These are phyloP conservation scores for Juncus effusus DNA, from an alignment of 176 grass and related monocot genomes.

Conservation along the genomic window DNA sequence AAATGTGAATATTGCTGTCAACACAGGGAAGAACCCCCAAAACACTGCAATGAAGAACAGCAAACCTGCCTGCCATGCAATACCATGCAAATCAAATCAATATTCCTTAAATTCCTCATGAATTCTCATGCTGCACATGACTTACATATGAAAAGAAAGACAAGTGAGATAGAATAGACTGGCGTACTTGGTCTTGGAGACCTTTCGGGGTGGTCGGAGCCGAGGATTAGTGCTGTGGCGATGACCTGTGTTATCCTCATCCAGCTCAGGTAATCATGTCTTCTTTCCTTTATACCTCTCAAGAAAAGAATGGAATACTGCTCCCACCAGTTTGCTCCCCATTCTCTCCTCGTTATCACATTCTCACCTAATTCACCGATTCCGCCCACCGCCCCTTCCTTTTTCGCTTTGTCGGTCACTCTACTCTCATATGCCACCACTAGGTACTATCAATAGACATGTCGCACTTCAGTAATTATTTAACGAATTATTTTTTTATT, in stretches of 20 bases:
- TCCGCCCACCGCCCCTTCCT: conserved; percentile 35
- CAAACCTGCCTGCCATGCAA: conserved; percentile 77
- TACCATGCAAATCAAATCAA: too few relatives aligned
- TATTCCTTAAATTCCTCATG: too few relatives aligned
- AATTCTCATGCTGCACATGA: too few relatives aligned
- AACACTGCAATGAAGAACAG: conserved; percentile 98
- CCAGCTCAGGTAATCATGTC: conserved; percentile 96
- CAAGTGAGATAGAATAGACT: too few relatives aligned
- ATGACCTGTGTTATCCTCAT: conserved; percentile 98
- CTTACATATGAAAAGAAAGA: too few relatives aligned
- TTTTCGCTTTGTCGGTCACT: conserved; percentile 72
- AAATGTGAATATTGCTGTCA: conserved; percentile 98
- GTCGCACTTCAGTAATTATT: conserved; percentile 8
- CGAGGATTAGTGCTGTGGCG: conserved; percentile 82
- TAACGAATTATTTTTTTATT: neutral
- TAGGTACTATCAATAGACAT: conserved; percentile 52
- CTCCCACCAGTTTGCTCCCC: conserved; percentile 80
- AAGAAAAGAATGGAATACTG: conserved; percentile 87
- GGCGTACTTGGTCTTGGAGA: conserved; percentile 75
- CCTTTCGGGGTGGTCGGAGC: conserved; percentile 56
- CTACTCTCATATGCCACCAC: conserved; percentile 81
- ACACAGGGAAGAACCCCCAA: conserved; percentile 99
- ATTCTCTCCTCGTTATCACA: conserved; percentile 48
- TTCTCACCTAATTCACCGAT: neutral
- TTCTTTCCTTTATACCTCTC: conserved; percentile 88